phyloP scores from a whole-genome alignment of 306 rosid genomes.

The Elaeagnus macrophylla region DNA sequence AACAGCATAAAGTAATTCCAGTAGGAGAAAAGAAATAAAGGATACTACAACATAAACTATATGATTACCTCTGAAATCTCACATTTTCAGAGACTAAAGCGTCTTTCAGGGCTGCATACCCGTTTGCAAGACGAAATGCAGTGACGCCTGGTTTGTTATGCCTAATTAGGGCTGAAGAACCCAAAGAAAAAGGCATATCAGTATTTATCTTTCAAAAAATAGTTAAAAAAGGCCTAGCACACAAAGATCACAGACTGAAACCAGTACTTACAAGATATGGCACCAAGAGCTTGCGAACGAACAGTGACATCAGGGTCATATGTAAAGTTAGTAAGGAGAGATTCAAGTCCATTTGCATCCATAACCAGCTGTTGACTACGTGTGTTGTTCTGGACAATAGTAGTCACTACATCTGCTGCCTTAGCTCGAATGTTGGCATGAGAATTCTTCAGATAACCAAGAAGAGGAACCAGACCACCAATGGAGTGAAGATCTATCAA shows the following conservation, averaged over 20 bases:
- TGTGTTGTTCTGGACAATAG: constrained; percentile 89
- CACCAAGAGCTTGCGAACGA: constrained; percentile 75
- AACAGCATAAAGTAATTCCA: neutral
- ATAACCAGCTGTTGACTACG: constrained; percentile 79
- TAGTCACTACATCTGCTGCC: constrained; percentile 88
- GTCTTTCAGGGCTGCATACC: constrained; percentile 73
- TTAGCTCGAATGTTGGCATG: constrained; percentile 88
- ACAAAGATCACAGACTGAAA: neutral
- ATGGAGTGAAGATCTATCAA: constrained; percentile 68
- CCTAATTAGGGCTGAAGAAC: constrained; percentile 61
- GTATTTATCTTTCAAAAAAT: neutral
- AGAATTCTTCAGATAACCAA: constrained; percentile 63
- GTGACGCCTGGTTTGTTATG: constrained; percentile 63
- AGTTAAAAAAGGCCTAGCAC: neutral
- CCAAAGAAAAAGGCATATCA: constrained; percentile 7
- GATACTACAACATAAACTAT: neutral
- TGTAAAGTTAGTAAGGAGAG: constrained; percentile 57
- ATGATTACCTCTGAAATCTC: constrained; percentile 79
- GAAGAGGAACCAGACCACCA: constrained; percentile 87
- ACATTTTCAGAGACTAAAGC: constrained; percentile 66
- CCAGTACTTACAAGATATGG: constrained; percentile 67
- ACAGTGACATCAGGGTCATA: constrained; percentile 73
- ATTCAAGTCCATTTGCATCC: constrained; percentile 87
- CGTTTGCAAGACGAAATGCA: constrained; percentile 87
- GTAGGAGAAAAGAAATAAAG: neutral